Evolutionary conservation across 495 filamentous ascomycete species (phyloP), one percentile per base, ranked within the genome.

Genomic region (Neurospora terricola): DNA sequence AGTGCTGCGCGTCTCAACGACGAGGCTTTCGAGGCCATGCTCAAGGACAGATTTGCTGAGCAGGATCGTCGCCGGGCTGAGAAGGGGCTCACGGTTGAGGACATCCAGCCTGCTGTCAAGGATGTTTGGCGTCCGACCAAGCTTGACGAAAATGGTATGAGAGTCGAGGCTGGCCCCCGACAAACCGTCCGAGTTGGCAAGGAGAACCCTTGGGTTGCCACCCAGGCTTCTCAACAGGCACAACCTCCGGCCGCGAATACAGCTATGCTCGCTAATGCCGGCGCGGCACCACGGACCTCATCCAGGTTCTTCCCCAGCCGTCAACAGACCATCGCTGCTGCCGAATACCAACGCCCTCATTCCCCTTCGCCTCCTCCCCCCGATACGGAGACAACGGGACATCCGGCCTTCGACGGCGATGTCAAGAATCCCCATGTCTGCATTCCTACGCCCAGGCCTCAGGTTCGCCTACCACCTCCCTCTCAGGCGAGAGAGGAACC

Each of bases 321-420:
- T 8, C 72, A 36, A 9, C 69, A 71, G 27, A 48, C 45, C 10
- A 36, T 68, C 23, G 36, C 70, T 1, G 75, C 77, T 16, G 74
- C 81, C 18, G 54, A 75, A 4, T 62, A 70, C 23, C 54, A 72
- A 0, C 80, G 83, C 7, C 79, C 80, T 27, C 81, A 81, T n/a
- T 87, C 87, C 0, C 86, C 87, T 0, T 92, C 91, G 2, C 91
- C 92, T 3, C 92, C 92, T 40, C 92, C 92, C 7, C 91, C 92
- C 0, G 92, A 93, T 70, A 90, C 88, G 73, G 86, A 66, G 54
- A 66, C 54, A 1, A 66, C 82, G 45, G 85, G 85, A 27, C 92
- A 94, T 76, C 92, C 92, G 0, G 92, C 88, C 6, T 93, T 90
- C 73, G 88, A 89, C 74, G 89, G 90, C 69, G 88, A 90, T 77